Base-by-base conservation (phyloP, 805 yeast species). In the Metschnikowia sp. region DNA sequence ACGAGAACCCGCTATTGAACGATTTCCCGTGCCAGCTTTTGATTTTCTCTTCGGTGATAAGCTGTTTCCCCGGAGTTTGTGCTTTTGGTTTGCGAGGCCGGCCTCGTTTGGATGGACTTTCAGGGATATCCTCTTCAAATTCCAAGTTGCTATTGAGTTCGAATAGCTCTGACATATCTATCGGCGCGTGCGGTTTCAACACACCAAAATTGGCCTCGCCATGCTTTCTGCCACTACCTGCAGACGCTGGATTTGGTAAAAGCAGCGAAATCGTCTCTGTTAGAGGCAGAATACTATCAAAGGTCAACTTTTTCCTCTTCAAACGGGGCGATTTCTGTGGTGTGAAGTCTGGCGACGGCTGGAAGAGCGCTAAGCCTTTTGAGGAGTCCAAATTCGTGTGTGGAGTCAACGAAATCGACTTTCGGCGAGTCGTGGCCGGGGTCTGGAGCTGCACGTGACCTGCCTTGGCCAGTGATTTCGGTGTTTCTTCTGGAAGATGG, bases 11-110 rank as follows among this genome's bases (percentile, higher is more conserved):
- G 48, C 55, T 55, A 35, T 58, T 56, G 53, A 51, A 59, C 6
- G 74, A 66, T 35, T 63, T 63, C 2, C 68, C 71, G 45, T 70
- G 67, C 77, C 77, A 72, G 32, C 64, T 63, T 13, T 57, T 53
- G 13, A 70, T 68, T 43, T 59, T 52, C 18, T 63, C 64, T 4
- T 67, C 70, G 12, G 64, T 59, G 36, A 66, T 65, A 3, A 69
- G 50, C 45, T 71, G 73, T 6, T 51, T 58, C 29, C 60, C 61
- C 4, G 79, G 79, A 0, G 77, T 72, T 0, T 15, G 26, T 4
- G 47, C 48, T 13, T 40, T 39, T 22, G 4, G 10, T 38, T 38
- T 42, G 33, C 40, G 45, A 32, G 45, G 47, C 39, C 40, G 55
- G 52, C 22, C 51, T 36, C 10, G 48, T 48, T 18, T 36, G 13